These are phyloP conservation scores for Plasmopara viticola DNA, from an alignment of 352 stramenopile species.

Conservation along the genomic window DNA sequence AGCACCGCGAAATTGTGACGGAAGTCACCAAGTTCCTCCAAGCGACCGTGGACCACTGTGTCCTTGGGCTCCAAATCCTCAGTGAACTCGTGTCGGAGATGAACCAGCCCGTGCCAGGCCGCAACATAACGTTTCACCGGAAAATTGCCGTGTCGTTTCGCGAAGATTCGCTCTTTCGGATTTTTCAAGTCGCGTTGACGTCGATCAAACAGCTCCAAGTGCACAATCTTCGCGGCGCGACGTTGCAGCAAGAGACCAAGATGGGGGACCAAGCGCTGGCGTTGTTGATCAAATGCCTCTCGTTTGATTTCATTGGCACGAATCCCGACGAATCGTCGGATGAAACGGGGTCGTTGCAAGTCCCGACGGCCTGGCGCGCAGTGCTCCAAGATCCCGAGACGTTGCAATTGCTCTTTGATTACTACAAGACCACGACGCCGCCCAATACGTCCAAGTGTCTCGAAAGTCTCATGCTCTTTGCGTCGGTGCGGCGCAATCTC, in stretches of 20 bases:
- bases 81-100: constrained; percentile 98
- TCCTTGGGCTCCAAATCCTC: constrained; percentile 97
- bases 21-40: constrained; percentile 97
- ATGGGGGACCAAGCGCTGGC: constrained; percentile 91
- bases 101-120: constrained; percentile 91
- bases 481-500: constrained; percentile 92
- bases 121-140: constrained; percentile 95
- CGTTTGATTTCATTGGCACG: constrained; percentile 99
- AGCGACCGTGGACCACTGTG: constrained; percentile 96
- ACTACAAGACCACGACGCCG: constrained; percentile 91
- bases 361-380: constrained; percentile 92
- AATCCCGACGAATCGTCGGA: constrained; percentile 97
- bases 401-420: constrained; percentile 94
- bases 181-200: constrained; percentile 96
- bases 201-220: constrained; percentile 94
- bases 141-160: constrained; percentile 98
- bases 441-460: constrained; percentile 94
- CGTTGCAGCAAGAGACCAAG: constrained; percentile 84
- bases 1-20: constrained; percentile 94
- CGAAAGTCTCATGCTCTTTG: constrained; percentile 94
- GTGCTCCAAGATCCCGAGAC: constrained; percentile 93
- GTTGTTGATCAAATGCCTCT: constrained; percentile 93
- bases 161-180: constrained; percentile 92
- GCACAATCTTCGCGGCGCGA: constrained; percentile 76
- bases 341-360: constrained; percentile 96